phyloP scores from a whole-genome alignment of 2,329 filamentous ascomycete genomes.

The Sporothrix humicola region DNA sequence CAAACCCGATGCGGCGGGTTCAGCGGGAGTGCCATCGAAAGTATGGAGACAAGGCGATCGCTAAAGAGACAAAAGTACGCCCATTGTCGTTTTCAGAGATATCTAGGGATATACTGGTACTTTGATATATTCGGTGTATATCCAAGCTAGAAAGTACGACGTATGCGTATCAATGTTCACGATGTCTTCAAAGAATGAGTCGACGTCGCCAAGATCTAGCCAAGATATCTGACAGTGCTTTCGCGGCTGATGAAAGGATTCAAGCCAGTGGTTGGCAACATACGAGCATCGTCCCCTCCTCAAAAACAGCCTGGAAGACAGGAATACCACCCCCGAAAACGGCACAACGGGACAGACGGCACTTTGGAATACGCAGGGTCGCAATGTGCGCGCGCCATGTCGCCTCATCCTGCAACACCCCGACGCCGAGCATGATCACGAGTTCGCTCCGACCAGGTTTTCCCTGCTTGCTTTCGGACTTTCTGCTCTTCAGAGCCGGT shows the following conservation, averaged over 20 bases:
- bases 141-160: too few species aligned
- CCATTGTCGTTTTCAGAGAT: neutral
- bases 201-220: too few species aligned
- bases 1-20: conserved; percentile 24
- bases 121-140: too few species aligned
- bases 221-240: too few species aligned
- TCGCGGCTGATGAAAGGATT: neutral
- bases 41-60: neutral
- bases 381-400: neutral
- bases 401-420: neutral
- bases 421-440: neutral
- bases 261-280: neutral
- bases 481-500: neutral
- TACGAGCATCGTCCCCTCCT: neutral
- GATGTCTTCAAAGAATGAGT: too few species aligned
- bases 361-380: neutral
- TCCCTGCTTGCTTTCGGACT: neutral
- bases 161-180: too few species aligned
- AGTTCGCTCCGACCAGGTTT: neutral
- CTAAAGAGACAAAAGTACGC: conserved; percentile 6
- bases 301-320: neutral
- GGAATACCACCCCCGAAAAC: neutral
- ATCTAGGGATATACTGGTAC: too few species aligned
- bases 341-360: neutral
- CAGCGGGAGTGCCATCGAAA: neutral